These are phyloP conservation scores for Aspergillus pseudoterreus DNA, from an alignment of 2,329 filamentous ascomycete species.

Conservation along the genomic window DNA sequence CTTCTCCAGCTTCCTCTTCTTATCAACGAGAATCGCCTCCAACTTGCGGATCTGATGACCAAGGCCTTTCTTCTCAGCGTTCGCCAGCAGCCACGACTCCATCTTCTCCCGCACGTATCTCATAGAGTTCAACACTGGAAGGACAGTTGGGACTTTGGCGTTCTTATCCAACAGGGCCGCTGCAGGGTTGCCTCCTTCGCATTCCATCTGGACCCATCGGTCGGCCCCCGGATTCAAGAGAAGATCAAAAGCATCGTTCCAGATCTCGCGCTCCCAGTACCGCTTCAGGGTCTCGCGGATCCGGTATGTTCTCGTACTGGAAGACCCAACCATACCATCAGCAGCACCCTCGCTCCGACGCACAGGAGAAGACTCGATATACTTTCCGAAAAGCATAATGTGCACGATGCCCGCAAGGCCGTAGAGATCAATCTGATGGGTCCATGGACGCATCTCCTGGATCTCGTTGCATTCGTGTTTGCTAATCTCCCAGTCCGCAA, in stretches of 20 bases:
- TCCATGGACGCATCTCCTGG: constrained; percentile 91
- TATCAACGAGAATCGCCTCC: constrained; percentile 63
- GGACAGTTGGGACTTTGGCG: constrained; percentile 29
- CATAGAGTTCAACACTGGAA: constrained; percentile 74
- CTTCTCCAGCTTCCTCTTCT: constrained; percentile 36
- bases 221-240: constrained; percentile 70
- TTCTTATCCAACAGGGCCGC: constrained; percentile 1
- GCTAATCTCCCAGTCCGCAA: constrained; percentile 91
- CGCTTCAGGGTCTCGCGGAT: constrained; percentile 82
- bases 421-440: constrained; percentile 95
- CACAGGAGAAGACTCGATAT: constrained; percentile 70
- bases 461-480: constrained; percentile 92
- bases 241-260: constrained; percentile 77
- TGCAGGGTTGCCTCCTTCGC: constrained; percentile 3
- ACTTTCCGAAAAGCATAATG: constrained; percentile 86
- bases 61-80: constrained; percentile 74
- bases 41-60: constrained; percentile 58
- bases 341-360: constrained; percentile 13
- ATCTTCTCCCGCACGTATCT: constrained; percentile 67
- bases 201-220: constrained; percentile 62
- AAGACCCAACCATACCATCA: constrained; percentile 3
- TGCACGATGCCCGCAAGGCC: constrained; percentile 86
- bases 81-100: constrained; percentile 76
- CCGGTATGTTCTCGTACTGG: constrained; percentile 62
- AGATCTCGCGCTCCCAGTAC: constrained; percentile 95